Conservation (phyloP, 108 stramenopile genomes). For the Fragilariopsis cylindrus region DNA sequence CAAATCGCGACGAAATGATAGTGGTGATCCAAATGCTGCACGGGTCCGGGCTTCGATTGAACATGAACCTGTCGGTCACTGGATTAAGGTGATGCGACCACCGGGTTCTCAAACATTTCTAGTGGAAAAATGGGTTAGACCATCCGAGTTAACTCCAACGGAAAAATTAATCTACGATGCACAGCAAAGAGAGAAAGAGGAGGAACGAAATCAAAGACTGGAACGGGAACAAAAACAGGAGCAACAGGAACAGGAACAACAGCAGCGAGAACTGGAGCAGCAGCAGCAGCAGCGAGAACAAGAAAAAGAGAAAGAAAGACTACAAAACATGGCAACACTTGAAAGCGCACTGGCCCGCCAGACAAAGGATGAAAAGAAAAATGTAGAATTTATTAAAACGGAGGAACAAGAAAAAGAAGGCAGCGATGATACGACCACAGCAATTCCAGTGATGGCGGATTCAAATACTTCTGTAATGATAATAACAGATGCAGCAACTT, state of each 20-base stretch:
- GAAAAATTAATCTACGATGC: not conserved
- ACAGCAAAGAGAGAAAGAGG: not conserved
- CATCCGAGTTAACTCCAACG: not conserved
- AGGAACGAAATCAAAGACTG: not conserved
- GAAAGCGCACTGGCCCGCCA: not conserved
- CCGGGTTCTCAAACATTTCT: not conserved
- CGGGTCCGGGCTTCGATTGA: constrained; percentile 1
- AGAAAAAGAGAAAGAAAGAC: constrained; percentile 2
- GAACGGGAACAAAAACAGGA: not conserved
- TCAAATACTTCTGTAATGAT: not conserved
- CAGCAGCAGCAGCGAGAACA: constrained; percentile 11
- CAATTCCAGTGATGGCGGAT: not conserved
- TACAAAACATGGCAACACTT: not conserved
- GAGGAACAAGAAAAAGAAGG: not conserved
- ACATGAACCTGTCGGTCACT: not conserved
- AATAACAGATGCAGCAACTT: not conserved
- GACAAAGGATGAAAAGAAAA: not conserved
- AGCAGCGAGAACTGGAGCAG: constrained; percentile 10
- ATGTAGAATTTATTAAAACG: not conserved
- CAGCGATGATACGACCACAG: not conserved
- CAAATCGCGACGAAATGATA: not conserved
- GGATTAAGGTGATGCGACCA: constrained; percentile 1
- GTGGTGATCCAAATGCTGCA: not conserved
- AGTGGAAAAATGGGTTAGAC: constrained; percentile 1
- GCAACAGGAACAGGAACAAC: constrained; percentile 16